A percentile compares a stretch with the other conserved stretches of the same genome.
Evolutionary conservation across 176 grass and related monocot species (phyloP).

Genomic region (Tuctoria greenei): DNA sequence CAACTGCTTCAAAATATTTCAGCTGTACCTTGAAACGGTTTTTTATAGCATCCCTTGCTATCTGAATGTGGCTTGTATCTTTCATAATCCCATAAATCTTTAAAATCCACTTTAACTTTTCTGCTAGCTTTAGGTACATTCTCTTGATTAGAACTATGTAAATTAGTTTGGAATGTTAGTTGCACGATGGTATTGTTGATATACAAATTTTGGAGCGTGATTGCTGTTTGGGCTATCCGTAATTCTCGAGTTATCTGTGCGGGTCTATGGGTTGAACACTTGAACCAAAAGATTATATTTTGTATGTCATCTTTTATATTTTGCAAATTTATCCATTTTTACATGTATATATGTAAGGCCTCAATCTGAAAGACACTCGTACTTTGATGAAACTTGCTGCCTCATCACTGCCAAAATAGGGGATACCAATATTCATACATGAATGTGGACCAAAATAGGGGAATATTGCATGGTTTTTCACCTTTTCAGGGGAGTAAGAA

Average conservation of each 20-base stretch:
- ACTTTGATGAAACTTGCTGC: not conserved
- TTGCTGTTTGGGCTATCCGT: not conserved
- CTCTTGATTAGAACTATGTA: not conserved
- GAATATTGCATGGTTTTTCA: not conserved
- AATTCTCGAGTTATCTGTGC: not conserved
- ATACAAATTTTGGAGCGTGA: not conserved
- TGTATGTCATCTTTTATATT: not conserved
- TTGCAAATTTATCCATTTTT: conserved; percentile 4
- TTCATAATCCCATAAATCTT: not conserved
- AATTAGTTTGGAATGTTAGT: conserved; percentile 9
- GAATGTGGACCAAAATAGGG: not conserved
- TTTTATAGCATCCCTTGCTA: not conserved
- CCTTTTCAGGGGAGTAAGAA: too few species aligned
- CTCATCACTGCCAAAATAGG: not conserved
- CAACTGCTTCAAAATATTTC: not conserved
- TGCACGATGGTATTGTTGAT: not conserved
- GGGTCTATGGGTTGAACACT: not conserved
- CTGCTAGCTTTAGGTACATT: not conserved
- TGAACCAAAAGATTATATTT: not conserved
- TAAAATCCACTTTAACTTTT: not conserved
- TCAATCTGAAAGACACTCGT: not conserved
- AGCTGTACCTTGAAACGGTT: not conserved
- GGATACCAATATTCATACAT: not conserved
- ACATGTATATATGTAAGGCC: not conserved
- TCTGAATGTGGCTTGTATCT: conserved; percentile 5